Evolutionary conservation across 78 protist species (phyloP), one percentile per base, ranked within the genome.

Genomic region (Cavenderia fasciculata): DNA sequence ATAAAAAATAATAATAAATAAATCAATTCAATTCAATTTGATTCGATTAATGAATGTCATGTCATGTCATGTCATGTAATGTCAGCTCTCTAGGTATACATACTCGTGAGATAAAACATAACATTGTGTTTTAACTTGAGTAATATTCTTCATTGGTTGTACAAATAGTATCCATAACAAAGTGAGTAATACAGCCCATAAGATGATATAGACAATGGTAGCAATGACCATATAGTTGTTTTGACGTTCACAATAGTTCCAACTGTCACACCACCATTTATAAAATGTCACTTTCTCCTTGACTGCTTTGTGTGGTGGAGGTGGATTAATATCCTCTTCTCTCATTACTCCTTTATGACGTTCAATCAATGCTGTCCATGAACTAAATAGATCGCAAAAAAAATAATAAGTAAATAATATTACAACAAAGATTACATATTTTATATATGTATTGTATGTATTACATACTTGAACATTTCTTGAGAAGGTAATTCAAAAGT

Each of bases 321-420:
- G 78, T 4, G 69, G 56, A 5, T 82, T n/a, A 21, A 68, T 25
- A 12, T 82, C 90, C 0, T 31, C 27, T 36, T 82, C 72, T 43
- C 54, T 56, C 71, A 82, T 68, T 31, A 47, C 47, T 29, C 90
- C 90, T 31, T 68, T 70, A n/a, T 82, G 16, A 43, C 65, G 47
- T 18, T 46, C 5, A 16, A 82, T 52, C 2, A 82, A 5, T 12
- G 19, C 0, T 16, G 21, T 25, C 90, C 90, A 82, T 66, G 40
- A 51, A 5, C 74, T 66, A 38, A 18, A 12, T 18, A 34, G 33
- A 38, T 36, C 12, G 38, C 33, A 62, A n/a, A 29, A 38, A 12
- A 12, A 62, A 18, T 38, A 36, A 62, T 36, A 7, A 8, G 18
- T 7, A 38, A 18, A 18, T 25, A 18, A 38, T 62, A 36, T 38